phyloP scores from a whole-genome alignment of 1,284 basidiomycete genomes.

The Somion occarium region DNA sequence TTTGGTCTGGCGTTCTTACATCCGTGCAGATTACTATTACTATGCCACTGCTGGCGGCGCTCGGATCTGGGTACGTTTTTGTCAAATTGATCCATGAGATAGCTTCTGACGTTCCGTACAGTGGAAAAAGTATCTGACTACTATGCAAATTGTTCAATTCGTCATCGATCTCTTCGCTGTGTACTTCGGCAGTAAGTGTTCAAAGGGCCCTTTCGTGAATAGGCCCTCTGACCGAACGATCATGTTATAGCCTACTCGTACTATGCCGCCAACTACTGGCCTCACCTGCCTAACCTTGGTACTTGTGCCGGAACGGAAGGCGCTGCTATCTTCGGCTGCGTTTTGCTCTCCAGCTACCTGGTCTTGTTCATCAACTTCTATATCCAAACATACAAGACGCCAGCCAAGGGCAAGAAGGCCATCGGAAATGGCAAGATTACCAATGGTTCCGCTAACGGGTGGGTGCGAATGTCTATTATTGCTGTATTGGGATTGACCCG shows the following conservation, averaged over 20 bases:
- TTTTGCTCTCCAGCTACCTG: slow-evolving; percentile 85
- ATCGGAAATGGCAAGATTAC: slow-evolving; percentile 30
- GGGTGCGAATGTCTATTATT: slow-evolving; percentile 16
- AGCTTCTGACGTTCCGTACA: slow-evolving; percentile 29
- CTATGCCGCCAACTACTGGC: slow-evolving; percentile 65
- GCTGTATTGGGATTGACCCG: not conserved
- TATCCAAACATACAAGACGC: slow-evolving; percentile 78
- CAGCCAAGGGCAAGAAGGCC: slow-evolving; percentile 37
- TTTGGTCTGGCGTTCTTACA: slow-evolving; percentile 7
- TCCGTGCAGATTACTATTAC: slow-evolving; percentile 86
- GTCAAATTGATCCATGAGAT: too few relatives aligned
- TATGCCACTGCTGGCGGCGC: slow-evolving; percentile 94
- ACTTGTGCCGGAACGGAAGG: slow-evolving; percentile 88
- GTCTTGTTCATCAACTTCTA: slow-evolving; percentile 91
- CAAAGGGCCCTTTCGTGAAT: not conserved
- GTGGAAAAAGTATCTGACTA: slow-evolving; percentile 98
- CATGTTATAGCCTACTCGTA: slow-evolving; percentile 71
- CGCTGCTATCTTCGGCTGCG: slow-evolving; percentile 89
- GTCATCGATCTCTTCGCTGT: slow-evolving; percentile 85
- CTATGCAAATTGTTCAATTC: slow-evolving; percentile 95
- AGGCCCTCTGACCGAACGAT: slow-evolving; percentile 16
- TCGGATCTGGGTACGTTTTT: slow-evolving; percentile 86
- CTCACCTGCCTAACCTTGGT: slow-evolving; percentile 61
- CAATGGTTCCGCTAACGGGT: slow-evolving; percentile 27
- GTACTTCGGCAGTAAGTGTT: slow-evolving; percentile 86